Evolutionary conservation across 352 stramenopile species (phyloP).

Genomic region (Phytophthora idaei): DNA sequence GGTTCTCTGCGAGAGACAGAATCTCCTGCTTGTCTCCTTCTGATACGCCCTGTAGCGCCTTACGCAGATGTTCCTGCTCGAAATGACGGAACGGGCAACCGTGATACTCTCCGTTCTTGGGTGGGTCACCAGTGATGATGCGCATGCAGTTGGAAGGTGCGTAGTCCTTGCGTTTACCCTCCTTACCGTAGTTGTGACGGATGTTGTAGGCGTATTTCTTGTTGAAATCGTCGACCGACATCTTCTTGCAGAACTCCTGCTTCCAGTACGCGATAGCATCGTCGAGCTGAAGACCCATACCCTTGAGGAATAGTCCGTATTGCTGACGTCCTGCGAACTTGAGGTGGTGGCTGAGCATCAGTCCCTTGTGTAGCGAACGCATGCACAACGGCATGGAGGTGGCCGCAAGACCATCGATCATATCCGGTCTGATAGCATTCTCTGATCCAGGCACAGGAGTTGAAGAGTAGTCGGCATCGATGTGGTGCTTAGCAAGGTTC

Average conservation of each 20-base stretch:
- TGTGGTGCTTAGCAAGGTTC: constrained; percentile 97
- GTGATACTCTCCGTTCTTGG: constrained; percentile 95
- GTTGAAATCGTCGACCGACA: constrained; percentile 97
- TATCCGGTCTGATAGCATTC: constrained; percentile 87
- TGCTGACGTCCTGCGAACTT: constrained; percentile 97
- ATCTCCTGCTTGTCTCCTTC: constrained; percentile 94
- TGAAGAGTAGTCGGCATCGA: constrained; percentile 88
- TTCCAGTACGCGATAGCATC: constrained; percentile 97
- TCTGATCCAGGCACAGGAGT: constrained; percentile 44
- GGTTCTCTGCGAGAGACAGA: constrained; percentile 87
- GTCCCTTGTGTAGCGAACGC: constrained; percentile 92
- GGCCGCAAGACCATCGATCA: constrained; percentile 90
- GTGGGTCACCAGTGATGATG: constrained; percentile 97
- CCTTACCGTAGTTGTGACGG: constrained; percentile 99
- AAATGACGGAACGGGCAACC: constrained; percentile 98
- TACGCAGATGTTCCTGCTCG: constrained; percentile 92
- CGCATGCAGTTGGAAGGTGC: constrained; percentile 96
- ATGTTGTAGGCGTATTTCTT: constrained; percentile 99
- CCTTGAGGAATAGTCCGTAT: constrained; percentile 99
- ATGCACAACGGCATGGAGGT: constrained; percentile 98
- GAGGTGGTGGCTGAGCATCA: constrained; percentile 96
- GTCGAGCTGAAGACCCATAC: constrained; percentile 95
- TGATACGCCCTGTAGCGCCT: constrained; percentile 79
- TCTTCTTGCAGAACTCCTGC: constrained; percentile 92
- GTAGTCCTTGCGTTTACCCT: constrained; percentile 98